phyloP scores from a whole-genome alignment of 345 rosid genomes.

The Sonneratia alba region DNA sequence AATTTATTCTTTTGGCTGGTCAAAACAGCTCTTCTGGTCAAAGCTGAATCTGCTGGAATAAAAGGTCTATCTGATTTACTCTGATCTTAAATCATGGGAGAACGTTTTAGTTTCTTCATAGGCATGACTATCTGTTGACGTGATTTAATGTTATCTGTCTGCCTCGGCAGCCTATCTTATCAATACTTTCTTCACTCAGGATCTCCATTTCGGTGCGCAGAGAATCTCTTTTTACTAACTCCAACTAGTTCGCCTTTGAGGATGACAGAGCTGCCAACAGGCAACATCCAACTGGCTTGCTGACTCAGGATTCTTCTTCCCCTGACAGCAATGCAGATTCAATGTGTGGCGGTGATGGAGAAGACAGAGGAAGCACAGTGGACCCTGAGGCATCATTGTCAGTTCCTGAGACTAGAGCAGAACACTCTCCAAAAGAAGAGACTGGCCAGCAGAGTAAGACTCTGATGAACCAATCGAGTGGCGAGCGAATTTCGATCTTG shows the following conservation, averaged over 20 bases:
- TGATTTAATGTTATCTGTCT: not conserved
- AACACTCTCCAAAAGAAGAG: slow-evolving; percentile 30
- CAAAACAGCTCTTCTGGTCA: not conserved
- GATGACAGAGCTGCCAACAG: slow-evolving; percentile 49
- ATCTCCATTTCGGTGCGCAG: slow-evolving; percentile 27
- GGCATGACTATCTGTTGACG: not conserved
- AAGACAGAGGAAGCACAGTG: slow-evolving; percentile 33
- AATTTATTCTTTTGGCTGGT: not conserved
- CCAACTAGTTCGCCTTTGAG: slow-evolving; percentile 90
- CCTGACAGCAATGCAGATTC: slow-evolving; percentile 26
- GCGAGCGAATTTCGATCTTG: slow-evolving; percentile 57
- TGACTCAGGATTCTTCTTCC: slow-evolving; percentile 42
- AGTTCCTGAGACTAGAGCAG: slow-evolving; percentile 25
- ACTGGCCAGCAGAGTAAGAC: slow-evolving; percentile 26
- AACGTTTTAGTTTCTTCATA: not conserved
- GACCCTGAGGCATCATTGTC: slow-evolving; percentile 45
- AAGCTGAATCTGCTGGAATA: too few relatives aligned
- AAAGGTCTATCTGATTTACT: not conserved
- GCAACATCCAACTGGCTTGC: slow-evolving; percentile 35
- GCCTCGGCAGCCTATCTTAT: not conserved
- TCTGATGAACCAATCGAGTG: slow-evolving; percentile 57
- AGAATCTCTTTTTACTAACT: slow-evolving; percentile 69
- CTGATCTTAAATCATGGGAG: not conserved
- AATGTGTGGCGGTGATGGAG: slow-evolving; percentile 26
- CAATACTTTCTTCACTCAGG: not conserved